Conservation (phyloP, 106 monocot species). For the Dendrobium huoshanense region DNA sequence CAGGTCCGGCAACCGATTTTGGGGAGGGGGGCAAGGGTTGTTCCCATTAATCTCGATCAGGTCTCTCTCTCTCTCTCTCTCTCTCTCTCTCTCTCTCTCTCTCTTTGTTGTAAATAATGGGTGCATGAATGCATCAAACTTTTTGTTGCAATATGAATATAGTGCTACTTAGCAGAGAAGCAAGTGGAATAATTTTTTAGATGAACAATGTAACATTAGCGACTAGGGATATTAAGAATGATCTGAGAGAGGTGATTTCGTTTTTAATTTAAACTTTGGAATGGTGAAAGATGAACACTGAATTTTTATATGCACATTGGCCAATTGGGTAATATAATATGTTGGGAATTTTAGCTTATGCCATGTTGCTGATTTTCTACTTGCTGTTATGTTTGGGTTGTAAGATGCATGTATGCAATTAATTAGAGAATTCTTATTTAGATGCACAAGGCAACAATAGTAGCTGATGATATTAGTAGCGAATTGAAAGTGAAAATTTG, state of each 20-base stretch:
- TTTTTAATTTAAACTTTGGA: too few species aligned
- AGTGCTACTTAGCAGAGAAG: not conserved
- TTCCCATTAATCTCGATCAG: slow-evolving; percentile 95
- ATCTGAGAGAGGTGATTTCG: not conserved
- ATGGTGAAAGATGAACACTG: too few species aligned
- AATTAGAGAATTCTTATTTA: too few species aligned
- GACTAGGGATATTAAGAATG: not conserved
- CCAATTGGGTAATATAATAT: too few species aligned
- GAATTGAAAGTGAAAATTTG: too few species aligned
- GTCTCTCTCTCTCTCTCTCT: slow-evolving; percentile 19
- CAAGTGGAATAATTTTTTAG: not conserved
- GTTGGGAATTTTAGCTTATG: too few species aligned
- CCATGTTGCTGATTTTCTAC: too few species aligned
- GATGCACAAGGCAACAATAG: too few species aligned
- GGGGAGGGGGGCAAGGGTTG: slow-evolving; percentile 93
- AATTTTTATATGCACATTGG: too few species aligned
- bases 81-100: not conserved
- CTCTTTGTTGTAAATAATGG: not conserved
- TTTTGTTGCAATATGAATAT: not conserved
- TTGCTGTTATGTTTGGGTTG: too few species aligned
- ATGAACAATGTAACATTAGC: not conserved
- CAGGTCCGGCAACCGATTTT: slow-evolving; percentile 64
- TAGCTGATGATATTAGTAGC: too few species aligned
- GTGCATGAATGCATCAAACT: not conserved
- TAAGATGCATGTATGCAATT: too few species aligned